These are phyloP conservation scores for Sporothrix luriei DNA, from an alignment of 2,329 filamentous ascomycete genomes.

Conservation along the genomic window DNA sequence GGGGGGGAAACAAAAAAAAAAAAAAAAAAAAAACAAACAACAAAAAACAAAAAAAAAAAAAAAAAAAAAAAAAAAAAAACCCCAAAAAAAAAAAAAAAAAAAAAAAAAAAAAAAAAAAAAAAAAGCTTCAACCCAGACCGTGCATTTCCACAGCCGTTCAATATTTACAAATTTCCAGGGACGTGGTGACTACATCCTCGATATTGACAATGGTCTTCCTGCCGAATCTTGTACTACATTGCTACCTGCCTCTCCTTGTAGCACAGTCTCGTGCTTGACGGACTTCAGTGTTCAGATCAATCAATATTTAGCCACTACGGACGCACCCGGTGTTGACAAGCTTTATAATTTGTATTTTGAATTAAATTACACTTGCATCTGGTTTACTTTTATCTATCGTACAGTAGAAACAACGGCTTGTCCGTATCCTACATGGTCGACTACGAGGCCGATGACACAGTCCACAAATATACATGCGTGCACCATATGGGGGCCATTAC, in stretches of 20 bases:
- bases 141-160: background rate
- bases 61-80: no score
- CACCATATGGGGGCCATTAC: slow-evolving; percentile 43
- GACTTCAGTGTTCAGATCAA: slow-evolving; percentile 1
- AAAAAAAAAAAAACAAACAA: no score
- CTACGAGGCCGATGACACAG: background rate
- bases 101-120: no score
- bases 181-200: background rate
- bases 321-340: background rate
- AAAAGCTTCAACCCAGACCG: background rate
- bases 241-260: slow-evolving; percentile 2
- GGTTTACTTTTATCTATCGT: background rate
- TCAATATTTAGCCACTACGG: background rate
- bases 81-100: no score
- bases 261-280: slow-evolving; percentile 2
- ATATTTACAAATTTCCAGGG: background rate
- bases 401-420: background rate
- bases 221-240: slow-evolving; percentile 6
- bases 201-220: background rate
- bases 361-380: background rate
- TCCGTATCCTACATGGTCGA: background rate
- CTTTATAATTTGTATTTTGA: background rate
- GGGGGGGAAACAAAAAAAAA: no score
- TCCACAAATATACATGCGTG: background rate
- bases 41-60: no score